A percentile compares a stretch with the other conserved stretches of the same genome.
phyloP scores from a whole-genome alignment of 2,329 filamentous ascomycete species.

The Grosmannia huntii region DNA sequence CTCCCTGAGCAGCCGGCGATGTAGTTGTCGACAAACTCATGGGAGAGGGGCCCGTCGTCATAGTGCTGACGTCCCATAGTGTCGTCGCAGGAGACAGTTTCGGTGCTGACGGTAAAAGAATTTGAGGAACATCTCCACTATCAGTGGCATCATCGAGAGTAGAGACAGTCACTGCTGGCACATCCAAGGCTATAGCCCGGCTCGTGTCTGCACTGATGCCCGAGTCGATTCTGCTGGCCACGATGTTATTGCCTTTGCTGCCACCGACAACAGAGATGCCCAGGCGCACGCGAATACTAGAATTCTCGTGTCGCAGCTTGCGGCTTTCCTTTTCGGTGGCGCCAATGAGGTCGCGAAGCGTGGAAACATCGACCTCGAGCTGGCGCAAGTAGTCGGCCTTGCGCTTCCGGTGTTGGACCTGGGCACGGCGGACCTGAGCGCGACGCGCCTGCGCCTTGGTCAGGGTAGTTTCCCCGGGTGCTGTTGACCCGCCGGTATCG shows the following conservation, averaged over 20 bases:
- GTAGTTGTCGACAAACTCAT: neutral
- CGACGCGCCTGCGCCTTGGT: conserved; percentile 30
- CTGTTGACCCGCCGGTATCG: neutral
- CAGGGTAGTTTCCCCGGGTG: neutral
- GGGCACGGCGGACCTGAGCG: conserved; percentile 38
- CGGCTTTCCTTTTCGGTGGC: conserved; percentile 25
- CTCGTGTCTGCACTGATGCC: neutral
- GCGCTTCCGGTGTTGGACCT: conserved; percentile 42
- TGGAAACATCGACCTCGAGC: conserved; percentile 37
- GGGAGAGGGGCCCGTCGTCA: neutral
- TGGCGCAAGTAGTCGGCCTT: conserved; percentile 42
- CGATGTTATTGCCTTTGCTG: neutral
- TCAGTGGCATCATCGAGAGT: neutral
- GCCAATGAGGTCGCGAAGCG: conserved; percentile 34
- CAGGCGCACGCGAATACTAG: conserved; percentile 25
- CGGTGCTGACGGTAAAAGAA: neutral
- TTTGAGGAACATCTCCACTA: neutral
- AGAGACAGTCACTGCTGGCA: neutral
- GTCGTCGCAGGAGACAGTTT: neutral
- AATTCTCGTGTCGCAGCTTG: conserved; percentile 29
- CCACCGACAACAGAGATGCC: conserved; percentile 1
- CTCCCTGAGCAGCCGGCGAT: neutral
- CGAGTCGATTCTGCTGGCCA: neutral
- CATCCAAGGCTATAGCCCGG: neutral
- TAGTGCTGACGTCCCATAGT: neutral